Evolutionary conservation across 2,329 filamentous ascomycete genomes (phyloP).

Genomic region (Cladobotryum mycophilum): DNA sequence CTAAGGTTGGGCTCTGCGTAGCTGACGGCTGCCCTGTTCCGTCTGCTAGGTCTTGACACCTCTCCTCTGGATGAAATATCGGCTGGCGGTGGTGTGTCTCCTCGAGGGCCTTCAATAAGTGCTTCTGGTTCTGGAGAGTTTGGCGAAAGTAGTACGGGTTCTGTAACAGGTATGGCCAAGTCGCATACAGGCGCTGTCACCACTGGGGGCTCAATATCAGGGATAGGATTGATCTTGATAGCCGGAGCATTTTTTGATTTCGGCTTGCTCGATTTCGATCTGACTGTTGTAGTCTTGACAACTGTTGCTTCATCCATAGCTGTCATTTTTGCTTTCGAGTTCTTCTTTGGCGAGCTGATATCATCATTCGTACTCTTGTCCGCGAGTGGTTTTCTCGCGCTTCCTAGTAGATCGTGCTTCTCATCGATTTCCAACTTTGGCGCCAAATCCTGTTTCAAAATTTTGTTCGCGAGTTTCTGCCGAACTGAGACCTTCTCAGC

Average conservation of each 20-base stretch:
- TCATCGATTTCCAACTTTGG: constrained; percentile 36
- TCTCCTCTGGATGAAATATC: constrained; percentile 52
- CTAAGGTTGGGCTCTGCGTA: constrained; percentile 77
- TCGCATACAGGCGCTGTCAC: constrained; percentile 14
- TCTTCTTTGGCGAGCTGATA: constrained; percentile 53
- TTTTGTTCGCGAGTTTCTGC: constrained; percentile 34
- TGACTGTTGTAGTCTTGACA: constrained; percentile 32
- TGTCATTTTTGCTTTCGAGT: constrained; percentile 29
- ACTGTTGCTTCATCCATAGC: constrained; percentile 31
- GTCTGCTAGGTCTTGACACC: constrained; percentile 57
- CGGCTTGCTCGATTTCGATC: constrained; percentile 21
- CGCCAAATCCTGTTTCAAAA: constrained; percentile 40
- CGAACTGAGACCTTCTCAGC: constrained; percentile 24
- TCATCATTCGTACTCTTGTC: constrained; percentile 56
- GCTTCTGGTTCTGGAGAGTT: constrained; percentile 43
- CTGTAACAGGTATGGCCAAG: constrained; percentile 26
- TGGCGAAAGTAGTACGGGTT: constrained; percentile 38
- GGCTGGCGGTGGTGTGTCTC: constrained; percentile 54
- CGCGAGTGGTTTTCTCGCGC: constrained; percentile 42
- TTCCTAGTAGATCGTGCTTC: constrained; percentile 21
- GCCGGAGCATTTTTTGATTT: constrained; percentile 22
- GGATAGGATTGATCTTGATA: constrained; percentile 13
- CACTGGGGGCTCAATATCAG: constrained; percentile 15
- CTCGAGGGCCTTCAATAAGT: constrained; percentile 26
- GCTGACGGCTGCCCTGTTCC: constrained; percentile 63